Percentiles rank a stretch among this genome's conserved stretches.
These are phyloP conservation scores for Gossypium raimondii DNA, from an alignment of 345 rosid genomes.

Conservation along the genomic window DNA sequence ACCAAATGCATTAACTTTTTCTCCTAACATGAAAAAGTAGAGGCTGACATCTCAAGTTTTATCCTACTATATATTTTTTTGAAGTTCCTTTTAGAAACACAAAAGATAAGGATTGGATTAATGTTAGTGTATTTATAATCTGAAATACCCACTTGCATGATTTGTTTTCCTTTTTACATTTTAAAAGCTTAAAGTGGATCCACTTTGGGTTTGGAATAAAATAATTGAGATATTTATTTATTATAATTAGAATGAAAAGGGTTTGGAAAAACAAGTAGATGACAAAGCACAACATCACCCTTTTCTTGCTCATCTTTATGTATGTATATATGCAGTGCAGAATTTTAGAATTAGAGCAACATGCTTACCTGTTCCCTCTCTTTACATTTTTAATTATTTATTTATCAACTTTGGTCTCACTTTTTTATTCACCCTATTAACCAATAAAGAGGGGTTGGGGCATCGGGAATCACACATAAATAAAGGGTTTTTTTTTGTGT, in stretches of 20 bases:
- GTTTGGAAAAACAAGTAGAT: conserved; percentile 21
- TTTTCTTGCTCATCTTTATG: conserved; percentile 15
- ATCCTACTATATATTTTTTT: background rate
- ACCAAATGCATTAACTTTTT: conserved; percentile 14
- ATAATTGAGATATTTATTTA: background rate
- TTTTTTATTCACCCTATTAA: background rate
- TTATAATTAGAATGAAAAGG: conserved; percentile 15
- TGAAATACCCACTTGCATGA: background rate
- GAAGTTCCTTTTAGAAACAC: background rate
- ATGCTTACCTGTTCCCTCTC: conserved; percentile 6
- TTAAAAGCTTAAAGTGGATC: background rate
- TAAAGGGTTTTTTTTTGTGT: background rate
- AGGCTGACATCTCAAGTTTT: conserved; percentile 20
- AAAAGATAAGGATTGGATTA: conserved; percentile 4
- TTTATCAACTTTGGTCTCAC: background rate
- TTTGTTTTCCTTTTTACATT: background rate
- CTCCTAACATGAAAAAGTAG: conserved; percentile 15
- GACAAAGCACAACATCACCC: conserved; percentile 26
- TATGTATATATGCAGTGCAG: conserved; percentile 1
- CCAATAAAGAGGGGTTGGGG: conserved; percentile 1
- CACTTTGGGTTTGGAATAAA: conserved; percentile 2
- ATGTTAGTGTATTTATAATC: background rate
- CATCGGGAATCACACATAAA: background rate
- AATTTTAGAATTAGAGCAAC: background rate
- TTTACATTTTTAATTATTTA: background rate